Evolutionary conservation across 164 flowering plant genomes (phyloP), one percentile per base, ranked within the genome.

Genomic region (Liriodendron chinense): DNA sequence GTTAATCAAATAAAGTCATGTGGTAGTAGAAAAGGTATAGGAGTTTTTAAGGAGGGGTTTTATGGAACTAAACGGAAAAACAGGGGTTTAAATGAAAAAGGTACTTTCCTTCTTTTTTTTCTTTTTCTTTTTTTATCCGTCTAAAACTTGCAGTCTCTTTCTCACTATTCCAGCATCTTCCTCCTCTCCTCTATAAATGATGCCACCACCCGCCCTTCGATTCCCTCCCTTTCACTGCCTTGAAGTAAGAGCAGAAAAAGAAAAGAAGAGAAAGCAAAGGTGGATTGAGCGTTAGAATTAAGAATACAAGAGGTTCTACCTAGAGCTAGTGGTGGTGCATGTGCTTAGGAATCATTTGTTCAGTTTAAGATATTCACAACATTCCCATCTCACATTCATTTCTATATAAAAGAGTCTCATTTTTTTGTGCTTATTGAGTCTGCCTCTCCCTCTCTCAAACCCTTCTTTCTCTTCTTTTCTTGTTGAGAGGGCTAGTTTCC

Each of bases 261-360:
- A 53, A 53, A 53, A 53, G 59, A 53, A 53, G 20, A 28, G 22
- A 65, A 67, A 67, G 72, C 53, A 67, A 26, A 14, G 71, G 22
- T 65, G 12, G 65, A 56, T 26, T 28, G 47, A 70, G 22, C 20
- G 10, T 47, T 61, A 23, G 47, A 76, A 56, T 77, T 83, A 79
- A 82, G 62, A 13, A 70, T 26, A 70, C 28, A 48, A 72, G 49
- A 71, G 80, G 72, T 14, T 26, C 47, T 28, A 67, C 26, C n/a
- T 71, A 24, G 57, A 68, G 72, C 62, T 83, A 79, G 88, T 84
- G 83, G 83, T 71, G 68, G 63, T 83, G 86, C 91, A 89, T 88
- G 91, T 89, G 93, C 90, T 72, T 66, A 72, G 81, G 85, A 77
- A 86, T 85, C 82, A 47, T 76, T 74, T 62, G 53, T 47, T 57